A percentile compares a stretch with the other conserved stretches of the same genome.
Conservation (phyloP, 208 protist genomes). For the Entamoeba histolytica region DNA sequence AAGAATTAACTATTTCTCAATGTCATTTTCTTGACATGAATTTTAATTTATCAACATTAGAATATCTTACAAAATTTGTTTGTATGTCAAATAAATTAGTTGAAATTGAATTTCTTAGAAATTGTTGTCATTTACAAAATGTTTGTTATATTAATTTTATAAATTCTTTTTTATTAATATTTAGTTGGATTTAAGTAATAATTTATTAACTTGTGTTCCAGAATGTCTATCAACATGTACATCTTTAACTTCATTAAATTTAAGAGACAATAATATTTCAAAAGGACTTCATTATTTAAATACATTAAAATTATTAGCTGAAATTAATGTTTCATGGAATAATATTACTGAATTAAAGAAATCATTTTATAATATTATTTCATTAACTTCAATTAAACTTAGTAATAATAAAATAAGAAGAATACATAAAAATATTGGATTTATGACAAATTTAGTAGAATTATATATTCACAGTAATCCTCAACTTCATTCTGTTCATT, state of each 20-base stretch:
- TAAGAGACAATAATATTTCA: background rate
- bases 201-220: background rate
- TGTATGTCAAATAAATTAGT: background rate
- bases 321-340: background rate
- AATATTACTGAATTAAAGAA: background rate
- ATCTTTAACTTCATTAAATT: background rate
- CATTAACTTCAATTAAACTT: background rate
- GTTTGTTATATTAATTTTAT: background rate
- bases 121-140: background rate
- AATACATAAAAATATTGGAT: background rate
- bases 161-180: no score
- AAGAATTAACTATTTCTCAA: background rate
- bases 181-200: background rate
- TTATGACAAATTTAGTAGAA: background rate
- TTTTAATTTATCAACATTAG: background rate
- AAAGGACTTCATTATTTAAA: background rate
- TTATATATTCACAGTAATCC: background rate
- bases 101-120: background rate
- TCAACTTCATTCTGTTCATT: background rate
- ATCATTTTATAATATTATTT: background rate
- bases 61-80: background rate
- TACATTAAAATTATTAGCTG: background rate
- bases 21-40: background rate
- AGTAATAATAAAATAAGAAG: background rate
- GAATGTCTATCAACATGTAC: background rate